Percentiles rank a stretch among this genome's conserved stretches.
phyloP scores from a whole-genome alignment of 176 grass and related monocot species.

The Aegilops longissima region DNA sequence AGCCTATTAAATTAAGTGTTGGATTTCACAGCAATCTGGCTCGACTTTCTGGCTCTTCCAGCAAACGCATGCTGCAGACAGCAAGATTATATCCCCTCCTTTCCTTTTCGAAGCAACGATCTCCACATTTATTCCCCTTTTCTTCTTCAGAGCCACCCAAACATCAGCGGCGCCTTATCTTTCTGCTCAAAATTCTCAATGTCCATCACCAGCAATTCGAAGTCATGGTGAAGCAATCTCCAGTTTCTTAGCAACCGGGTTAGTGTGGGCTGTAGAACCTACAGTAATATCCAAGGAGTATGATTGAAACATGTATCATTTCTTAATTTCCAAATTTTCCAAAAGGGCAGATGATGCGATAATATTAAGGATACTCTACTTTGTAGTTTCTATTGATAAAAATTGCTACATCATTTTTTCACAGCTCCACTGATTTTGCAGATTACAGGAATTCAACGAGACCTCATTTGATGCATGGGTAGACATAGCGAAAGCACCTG shows the following conservation, averaged over 20 bases:
- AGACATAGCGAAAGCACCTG: constrained; percentile 52
- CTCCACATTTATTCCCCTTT: not conserved
- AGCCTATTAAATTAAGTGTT: not conserved
- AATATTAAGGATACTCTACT: not conserved
- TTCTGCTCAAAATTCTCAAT: constrained; percentile 8
- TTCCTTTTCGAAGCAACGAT: not conserved
- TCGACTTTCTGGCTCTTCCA: not conserved
- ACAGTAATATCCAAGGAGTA: not conserved
- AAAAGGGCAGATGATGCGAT: not conserved
- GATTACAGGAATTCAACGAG: constrained; percentile 59
- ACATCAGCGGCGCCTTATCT: not conserved
- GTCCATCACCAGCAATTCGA: not conserved
- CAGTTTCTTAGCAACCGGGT: constrained; percentile 14
- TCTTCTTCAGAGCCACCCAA: constrained; percentile 15
- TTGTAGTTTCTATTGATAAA: not conserved
- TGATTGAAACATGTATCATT: constrained; percentile 3
- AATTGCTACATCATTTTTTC: constrained; percentile 3
- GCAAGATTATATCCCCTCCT: not conserved
- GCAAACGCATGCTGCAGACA: not conserved
- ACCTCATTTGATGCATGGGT: constrained; percentile 81
- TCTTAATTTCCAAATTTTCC: not conserved
- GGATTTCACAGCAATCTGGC: not conserved
- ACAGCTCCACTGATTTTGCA: constrained; percentile 37
- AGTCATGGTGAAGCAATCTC: not conserved
- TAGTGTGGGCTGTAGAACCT: not conserved